Conservation (phyloP, 108 stramenopile species). For the Conticribra weissflogii region DNA sequence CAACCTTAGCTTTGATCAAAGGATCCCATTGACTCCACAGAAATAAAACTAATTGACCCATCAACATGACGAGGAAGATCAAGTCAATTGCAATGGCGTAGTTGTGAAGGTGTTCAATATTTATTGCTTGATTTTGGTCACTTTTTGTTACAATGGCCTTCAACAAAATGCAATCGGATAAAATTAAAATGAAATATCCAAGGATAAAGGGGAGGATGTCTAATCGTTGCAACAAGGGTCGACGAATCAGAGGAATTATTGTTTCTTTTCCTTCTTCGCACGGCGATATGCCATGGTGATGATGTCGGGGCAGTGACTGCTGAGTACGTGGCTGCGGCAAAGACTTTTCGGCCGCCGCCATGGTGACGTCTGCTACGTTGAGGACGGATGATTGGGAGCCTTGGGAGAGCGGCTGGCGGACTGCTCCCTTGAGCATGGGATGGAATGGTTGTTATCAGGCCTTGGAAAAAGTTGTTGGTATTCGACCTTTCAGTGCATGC, state of each 20-base stretch:
- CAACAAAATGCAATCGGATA: slow-evolving; percentile 19
- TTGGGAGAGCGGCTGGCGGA: no score
- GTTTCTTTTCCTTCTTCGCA: slow-evolving; percentile 17
- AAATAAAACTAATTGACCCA: slow-evolving; percentile 40
- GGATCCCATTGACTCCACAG: slow-evolving; percentile 56
- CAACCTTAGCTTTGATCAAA: slow-evolving; percentile 44
- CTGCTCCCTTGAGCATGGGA: no score
- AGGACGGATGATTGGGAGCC: no score
- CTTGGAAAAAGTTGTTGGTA: no score
- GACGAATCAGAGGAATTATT: slow-evolving; percentile 48
- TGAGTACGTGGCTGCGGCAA: neutral
- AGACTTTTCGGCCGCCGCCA: no score
- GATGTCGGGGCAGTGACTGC: neutral
- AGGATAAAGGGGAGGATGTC: slow-evolving; percentile 64
- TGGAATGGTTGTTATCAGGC: no score
- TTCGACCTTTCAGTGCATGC: no score
- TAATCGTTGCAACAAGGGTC: slow-evolving; percentile 47
- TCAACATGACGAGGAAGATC: slow-evolving; percentile 29
- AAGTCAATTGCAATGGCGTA: slow-evolving; percentile 24
- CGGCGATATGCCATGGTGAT: neutral
- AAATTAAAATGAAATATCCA: slow-evolving; percentile 47
- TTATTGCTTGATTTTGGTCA: neutral
- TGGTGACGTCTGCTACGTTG: no score
- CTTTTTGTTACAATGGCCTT: no score
- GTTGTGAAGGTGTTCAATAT: neutral